Evolutionary conservation across 352 stramenopile species (phyloP), one percentile per base, ranked within the genome.

Genomic region (Pythium grandisporangium): DNA sequence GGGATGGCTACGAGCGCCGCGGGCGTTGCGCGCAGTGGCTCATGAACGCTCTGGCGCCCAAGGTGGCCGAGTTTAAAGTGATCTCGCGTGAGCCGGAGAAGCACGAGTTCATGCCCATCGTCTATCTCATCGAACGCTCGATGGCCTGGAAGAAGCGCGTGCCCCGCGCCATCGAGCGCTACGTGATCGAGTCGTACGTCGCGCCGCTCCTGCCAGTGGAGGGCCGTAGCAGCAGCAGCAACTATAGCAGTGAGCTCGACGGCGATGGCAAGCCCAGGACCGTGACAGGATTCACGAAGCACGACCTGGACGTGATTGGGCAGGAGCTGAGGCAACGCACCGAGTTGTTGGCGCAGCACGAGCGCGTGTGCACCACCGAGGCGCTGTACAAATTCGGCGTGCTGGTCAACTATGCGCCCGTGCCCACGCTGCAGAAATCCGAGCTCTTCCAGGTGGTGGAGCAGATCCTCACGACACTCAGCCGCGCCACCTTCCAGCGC

Each of bases 61-160:
- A 59, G 38, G 65, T 86, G 11, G 80, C 82, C 65, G 73, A 86
- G 68, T 86, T 84, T 55, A 83, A 84, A 34, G 70, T 86, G 29
- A 84, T 84, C 49, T 76, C 58, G 8, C 70, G 73, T 39, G 70
- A 86, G 55, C 61, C 48, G 24, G 66, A 83, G 39, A 84, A 82
- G 61, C 73, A 86, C 59, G 70, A 84, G 57, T 80, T 84, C 53
- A 82, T 84, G 67, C 73, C 73, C 1, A 64, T 83, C 17, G 64
- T 87, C 26, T 87, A 84, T 43, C 45, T 87, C 29, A 70, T 84
- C 30, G 68, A 84, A 32, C 70, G 73, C 27, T 79, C 70, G 12
- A 44, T 54, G 3, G 63, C 58, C 27, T 87, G 70, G 70, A 45
- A 42, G 22, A 49, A 51, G 34, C 70, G 66, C 50, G 66, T 86